Percentiles rank a stretch among this genome's conserved stretches.
Conservation (phyloP, 176 grass and related monocot genomes). For the Bonia amplexicaulis region DNA sequence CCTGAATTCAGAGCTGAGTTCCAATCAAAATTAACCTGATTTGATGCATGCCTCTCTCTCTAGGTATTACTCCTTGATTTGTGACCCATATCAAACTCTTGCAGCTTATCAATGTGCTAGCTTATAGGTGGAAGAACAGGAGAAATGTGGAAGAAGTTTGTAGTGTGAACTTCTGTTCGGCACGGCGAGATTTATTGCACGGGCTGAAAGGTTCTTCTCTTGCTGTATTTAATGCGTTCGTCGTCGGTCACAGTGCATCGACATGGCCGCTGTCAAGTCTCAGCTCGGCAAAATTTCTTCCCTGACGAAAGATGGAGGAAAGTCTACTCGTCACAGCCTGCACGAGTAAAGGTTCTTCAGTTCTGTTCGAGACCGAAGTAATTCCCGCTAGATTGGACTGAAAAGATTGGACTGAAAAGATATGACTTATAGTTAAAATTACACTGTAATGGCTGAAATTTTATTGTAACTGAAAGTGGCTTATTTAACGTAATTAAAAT, state of each 20-base stretch:
- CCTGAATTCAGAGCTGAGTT: not conserved
- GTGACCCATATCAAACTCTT: not conserved
- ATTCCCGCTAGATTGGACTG: no score
- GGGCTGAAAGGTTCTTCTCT: not conserved
- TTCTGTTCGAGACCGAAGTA: not conserved
- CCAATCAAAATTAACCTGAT: not conserved
- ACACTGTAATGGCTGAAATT: no score
- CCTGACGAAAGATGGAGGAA: not conserved
- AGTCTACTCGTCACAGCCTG: not conserved
- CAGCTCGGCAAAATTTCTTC: not conserved
- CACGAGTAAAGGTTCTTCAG: not conserved
- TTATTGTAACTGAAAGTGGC: no score
- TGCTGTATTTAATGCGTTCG: constrained; percentile 2
- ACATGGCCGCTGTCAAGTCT: constrained; percentile 10
- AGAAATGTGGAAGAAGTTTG: not conserved
- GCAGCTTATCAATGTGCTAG: not conserved
- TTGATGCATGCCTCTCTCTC: not conserved
- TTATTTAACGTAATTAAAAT: no score
- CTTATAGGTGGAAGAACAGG: not conserved
- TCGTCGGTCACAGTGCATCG: constrained; percentile 24
- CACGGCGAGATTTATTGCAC: not conserved
- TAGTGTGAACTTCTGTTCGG: not conserved
- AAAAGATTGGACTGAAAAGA: no score
- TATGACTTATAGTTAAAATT: no score
- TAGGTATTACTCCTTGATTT: not conserved